phyloP scores from a whole-genome alignment of 306 rosid species.

The Castanospermum australe region DNA sequence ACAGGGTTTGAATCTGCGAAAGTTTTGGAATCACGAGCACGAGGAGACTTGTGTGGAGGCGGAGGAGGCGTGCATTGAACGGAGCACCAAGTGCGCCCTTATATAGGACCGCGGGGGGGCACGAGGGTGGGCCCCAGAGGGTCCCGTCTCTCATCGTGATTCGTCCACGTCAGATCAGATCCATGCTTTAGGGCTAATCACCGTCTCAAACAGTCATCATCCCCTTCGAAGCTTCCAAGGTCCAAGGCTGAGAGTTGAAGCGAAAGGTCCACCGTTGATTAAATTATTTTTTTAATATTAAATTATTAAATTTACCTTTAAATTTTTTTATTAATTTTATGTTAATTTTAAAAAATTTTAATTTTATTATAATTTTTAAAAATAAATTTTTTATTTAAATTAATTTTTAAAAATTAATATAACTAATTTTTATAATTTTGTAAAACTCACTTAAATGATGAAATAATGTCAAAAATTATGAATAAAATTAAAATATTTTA shows the following conservation, averaged over 20 bases:
- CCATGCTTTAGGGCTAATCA: neutral
- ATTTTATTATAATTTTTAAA: too few species aligned
- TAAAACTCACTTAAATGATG: too few species aligned
- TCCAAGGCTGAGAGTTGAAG: neutral
- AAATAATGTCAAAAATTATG: too few species aligned
- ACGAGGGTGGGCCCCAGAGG: neutral
- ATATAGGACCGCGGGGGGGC: neutral
- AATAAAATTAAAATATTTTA: too few species aligned
- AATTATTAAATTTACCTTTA: too few species aligned
- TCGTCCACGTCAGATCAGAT: neutral
- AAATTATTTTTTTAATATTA: too few species aligned
- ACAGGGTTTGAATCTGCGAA: constrained; percentile 26
- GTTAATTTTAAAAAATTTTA: too few species aligned
- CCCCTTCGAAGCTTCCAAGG: constrained; percentile 16
- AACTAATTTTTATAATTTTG: too few species aligned
- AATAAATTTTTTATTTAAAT: too few species aligned
- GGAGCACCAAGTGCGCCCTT: neutral
- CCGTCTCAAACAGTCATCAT: constrained; percentile 3
- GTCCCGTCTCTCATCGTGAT: neutral
- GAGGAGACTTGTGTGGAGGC: constrained; percentile 2
- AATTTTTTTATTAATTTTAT: too few species aligned
- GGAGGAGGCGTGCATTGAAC: constrained; percentile 28
- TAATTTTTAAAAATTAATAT: too few species aligned
- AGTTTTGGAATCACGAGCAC: neutral
- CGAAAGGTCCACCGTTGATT: neutral